Percentiles rank a stretch among this genome's conserved stretches.
These are phyloP conservation scores for Dicorynia guianensis DNA, from an alignment of 306 rosid species.

Conservation along the genomic window DNA sequence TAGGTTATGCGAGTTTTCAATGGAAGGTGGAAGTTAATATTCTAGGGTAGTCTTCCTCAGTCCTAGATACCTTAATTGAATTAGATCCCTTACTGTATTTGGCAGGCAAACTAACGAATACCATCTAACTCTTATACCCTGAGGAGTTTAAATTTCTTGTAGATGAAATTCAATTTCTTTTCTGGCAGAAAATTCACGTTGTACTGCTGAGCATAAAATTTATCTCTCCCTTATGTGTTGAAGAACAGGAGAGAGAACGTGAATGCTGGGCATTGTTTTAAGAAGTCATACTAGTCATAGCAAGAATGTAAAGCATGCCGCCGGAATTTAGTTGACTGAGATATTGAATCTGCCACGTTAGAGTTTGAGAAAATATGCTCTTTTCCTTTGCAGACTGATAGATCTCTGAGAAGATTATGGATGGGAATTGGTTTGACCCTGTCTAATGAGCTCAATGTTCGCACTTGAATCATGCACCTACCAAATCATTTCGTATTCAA, in stretches of 20 bases:
- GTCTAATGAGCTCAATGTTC: slow-evolving; percentile 50
- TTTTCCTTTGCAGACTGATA: slow-evolving; percentile 48
- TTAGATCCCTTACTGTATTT: slow-evolving; percentile 46
- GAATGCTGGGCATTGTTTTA: slow-evolving; percentile 47
- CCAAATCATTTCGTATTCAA: slow-evolving; percentile 50
- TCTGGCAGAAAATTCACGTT: slow-evolving; percentile 41
- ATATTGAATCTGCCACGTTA: slow-evolving; percentile 25
- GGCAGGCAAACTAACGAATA: slow-evolving; percentile 50
- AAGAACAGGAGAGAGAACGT: slow-evolving; percentile 52
- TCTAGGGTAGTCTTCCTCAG: no score
- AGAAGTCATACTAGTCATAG: slow-evolving; percentile 51
- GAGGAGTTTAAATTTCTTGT: slow-evolving; percentile 50
- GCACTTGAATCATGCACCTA: slow-evolving; percentile 59
- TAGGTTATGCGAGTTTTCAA: no score
- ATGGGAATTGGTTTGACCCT: slow-evolving; percentile 52
- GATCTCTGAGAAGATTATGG: slow-evolving; percentile 55
- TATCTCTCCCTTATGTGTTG: slow-evolving; percentile 31
- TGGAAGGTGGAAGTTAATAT: no score
- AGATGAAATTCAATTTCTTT: slow-evolving; percentile 55
- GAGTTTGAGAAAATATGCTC: slow-evolving; percentile 45
- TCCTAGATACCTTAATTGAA: slow-evolving; percentile 56
- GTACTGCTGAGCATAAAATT: slow-evolving; percentile 11
- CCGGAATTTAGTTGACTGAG: slow-evolving; percentile 44
- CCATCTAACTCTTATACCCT: slow-evolving; percentile 59
- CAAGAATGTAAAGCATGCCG: slow-evolving; percentile 56